These are phyloP conservation scores for Cryptococcus sp. DNA, from an alignment of 1,284 basidiomycete species.

Conservation along the genomic window DNA sequence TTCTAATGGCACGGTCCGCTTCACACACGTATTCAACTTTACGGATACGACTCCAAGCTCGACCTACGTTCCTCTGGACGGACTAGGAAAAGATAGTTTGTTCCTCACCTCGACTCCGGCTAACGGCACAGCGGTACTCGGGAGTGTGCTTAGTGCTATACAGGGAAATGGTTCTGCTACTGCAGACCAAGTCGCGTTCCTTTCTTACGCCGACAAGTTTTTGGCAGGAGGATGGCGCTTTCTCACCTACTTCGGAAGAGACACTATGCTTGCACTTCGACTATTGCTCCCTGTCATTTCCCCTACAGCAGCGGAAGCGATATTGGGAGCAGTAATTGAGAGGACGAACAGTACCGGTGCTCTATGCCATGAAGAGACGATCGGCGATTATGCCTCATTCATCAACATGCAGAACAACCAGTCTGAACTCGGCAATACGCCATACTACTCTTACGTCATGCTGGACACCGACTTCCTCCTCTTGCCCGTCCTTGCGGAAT, in stretches of 20 bases:
- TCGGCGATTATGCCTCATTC: constrained; percentile 40
- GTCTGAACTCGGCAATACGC: constrained; percentile 52
- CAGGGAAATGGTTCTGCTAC: constrained; percentile 37
- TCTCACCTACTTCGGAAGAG: constrained; percentile 56
- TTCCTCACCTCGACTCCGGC: constrained; percentile 44
- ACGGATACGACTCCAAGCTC: constrained; percentile 44
- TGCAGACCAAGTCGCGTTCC: constrained; percentile 50
- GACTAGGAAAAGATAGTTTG: constrained; percentile 46
- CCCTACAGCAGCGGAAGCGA: constrained; percentile 53
- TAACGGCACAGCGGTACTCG: constrained; percentile 30
- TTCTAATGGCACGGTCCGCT: constrained; percentile 41
- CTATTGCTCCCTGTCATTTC: constrained; percentile 55
- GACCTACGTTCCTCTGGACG: constrained; percentile 30
- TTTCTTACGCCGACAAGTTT: constrained; percentile 52
- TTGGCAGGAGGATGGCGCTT: constrained; percentile 58
- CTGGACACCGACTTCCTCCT: constrained; percentile 56
- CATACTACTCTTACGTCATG: constrained; percentile 55
- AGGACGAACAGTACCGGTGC: constrained; percentile 52
- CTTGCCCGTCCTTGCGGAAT: constrained; percentile 55
- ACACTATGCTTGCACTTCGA: constrained; percentile 55
- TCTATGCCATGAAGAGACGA: constrained; percentile 57
- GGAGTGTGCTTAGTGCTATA: constrained; percentile 42
- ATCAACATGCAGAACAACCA: constrained; percentile 51
- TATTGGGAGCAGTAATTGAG: constrained; percentile 55
- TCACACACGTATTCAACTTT: constrained; percentile 54